Evolutionary conservation across 78 protist genomes (phyloP), one percentile per base, ranked within the genome.

Genomic region (Dictyostelium capitatum): DNA sequence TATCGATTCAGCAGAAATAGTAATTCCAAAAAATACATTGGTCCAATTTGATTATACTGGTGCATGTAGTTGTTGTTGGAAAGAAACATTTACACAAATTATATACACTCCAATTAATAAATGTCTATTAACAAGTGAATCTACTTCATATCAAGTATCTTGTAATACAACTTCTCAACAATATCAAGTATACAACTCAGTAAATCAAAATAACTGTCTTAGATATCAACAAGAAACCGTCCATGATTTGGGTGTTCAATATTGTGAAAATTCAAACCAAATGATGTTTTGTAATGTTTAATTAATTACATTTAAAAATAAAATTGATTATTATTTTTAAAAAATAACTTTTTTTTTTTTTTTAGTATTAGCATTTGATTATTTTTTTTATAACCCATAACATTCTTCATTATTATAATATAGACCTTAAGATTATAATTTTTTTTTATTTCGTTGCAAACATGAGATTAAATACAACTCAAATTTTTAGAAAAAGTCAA

Each of bases 221-320:
- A 56, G 64, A 14, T 64, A 28, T 64, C 15, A 3, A 25, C 14
- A n/a, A n/a, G 73, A 28, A 64, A 9, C 4, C 0, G 41, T n/a
- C n/a, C n/a, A 64, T 30, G 0, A 8, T n/a, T 2, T n/a, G 25
- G 73, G 73, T 28, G 73, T 64, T 28, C 73, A 64, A 64, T 28
- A 25, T 64, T 64, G 73, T 11, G 3, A 0, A 11, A 32, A 1
- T n/a, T 64, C 17, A 3, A 64, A 64, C 25, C 73, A 64, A 28
- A n/a, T n/a, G 14, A 28, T 30, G 9, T 64, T 64, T 64, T 64
- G 73, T 64, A 64, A 64, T 64, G 19, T 64, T 64, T 64, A 64
- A 64, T 3, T 37, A 37, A 37, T 37, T 37, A 37, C 43, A 37
- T 37, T 37, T 37, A 3, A 37, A 37, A 37, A 53, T 14, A 53